Percentiles rank a stretch among this genome's conserved stretches.
These are phyloP conservation scores for Wallacemonas collosoma DNA, from an alignment of 208 protist species.

Conservation along the genomic window DNA sequence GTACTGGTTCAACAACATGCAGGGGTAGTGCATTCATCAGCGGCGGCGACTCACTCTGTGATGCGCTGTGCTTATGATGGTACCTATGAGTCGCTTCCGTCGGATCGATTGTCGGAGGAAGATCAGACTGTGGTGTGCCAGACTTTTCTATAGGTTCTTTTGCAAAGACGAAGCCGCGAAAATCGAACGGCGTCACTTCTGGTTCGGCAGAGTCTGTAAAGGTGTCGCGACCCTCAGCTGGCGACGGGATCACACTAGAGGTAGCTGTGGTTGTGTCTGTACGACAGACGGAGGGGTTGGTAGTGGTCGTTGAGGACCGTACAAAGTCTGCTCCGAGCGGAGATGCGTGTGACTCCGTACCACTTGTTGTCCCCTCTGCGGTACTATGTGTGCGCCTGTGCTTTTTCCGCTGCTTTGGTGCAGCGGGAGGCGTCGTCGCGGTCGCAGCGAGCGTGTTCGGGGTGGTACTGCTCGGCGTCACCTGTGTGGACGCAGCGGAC, in stretches of 20 bases:
- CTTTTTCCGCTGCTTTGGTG: neutral
- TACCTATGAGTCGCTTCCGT: neutral
- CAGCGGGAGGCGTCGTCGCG: neutral
- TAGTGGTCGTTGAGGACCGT: slow-evolving; percentile 4
- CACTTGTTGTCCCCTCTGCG: neutral
- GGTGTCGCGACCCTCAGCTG: neutral
- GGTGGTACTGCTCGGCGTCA: neutral
- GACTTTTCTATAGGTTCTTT: neutral
- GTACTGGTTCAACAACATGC: no score
- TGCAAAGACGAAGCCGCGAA: neutral
- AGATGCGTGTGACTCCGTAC: neutral
- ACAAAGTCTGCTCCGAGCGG: neutral
- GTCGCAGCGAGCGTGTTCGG: neutral
- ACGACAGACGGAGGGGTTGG: neutral
- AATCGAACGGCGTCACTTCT: slow-evolving; percentile 2
- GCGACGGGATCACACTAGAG: neutral
- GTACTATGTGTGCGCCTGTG: neutral
- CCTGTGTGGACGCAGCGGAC: neutral
- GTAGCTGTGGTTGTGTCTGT: neutral
- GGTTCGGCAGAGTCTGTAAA: neutral
- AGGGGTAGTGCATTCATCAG: no score
- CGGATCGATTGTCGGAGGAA: no score
- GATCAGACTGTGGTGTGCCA: no score
- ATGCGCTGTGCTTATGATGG: neutral
- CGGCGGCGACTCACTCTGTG: neutral